These are phyloP conservation scores for Apostasia ramifera DNA, from an alignment of 106 monocot species.

Conservation along the genomic window DNA sequence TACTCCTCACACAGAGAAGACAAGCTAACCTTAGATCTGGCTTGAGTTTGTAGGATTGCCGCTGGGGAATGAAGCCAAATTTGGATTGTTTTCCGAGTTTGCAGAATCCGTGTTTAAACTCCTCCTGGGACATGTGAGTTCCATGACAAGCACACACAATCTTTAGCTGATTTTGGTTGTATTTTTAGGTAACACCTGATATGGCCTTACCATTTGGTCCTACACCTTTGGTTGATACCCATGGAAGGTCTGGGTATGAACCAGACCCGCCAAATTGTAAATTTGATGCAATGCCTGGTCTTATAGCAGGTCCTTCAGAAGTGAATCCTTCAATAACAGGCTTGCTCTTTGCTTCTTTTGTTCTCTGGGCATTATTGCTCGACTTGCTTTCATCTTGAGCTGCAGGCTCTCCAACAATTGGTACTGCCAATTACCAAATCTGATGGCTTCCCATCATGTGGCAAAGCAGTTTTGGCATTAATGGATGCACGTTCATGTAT, in stretches of 20 bases:
- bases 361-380: constrained; percentile 12
- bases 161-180: constrained; percentile 56
- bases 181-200: constrained; percentile 95
- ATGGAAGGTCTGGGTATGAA: constrained; percentile 82
- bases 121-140: constrained; percentile 75
- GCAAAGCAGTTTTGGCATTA: too few species aligned
- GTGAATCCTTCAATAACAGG: constrained; percentile 18
- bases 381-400: constrained; percentile 20
- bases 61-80: constrained; percentile 18
- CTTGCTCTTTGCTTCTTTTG: constrained; percentile 22
- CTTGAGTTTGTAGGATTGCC: constrained; percentile 36
- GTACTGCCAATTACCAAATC: too few species aligned
- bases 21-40: constrained; percentile 28
- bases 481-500: too few species aligned
- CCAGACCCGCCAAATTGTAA: constrained; percentile 81
- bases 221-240: constrained; percentile 85
- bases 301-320: constrained; percentile 36
- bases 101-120: constrained; percentile 51
- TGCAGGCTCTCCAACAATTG: too few species aligned
- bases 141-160: constrained; percentile 98
- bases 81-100: constrained; percentile 21
- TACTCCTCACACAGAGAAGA: too few species aligned
- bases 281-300: constrained; percentile 55
- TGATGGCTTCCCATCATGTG: too few species aligned
- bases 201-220: constrained; percentile 80